phyloP scores from a whole-genome alignment of 1,284 basidiomycete species.

The Ganoderma meredithae region DNA sequence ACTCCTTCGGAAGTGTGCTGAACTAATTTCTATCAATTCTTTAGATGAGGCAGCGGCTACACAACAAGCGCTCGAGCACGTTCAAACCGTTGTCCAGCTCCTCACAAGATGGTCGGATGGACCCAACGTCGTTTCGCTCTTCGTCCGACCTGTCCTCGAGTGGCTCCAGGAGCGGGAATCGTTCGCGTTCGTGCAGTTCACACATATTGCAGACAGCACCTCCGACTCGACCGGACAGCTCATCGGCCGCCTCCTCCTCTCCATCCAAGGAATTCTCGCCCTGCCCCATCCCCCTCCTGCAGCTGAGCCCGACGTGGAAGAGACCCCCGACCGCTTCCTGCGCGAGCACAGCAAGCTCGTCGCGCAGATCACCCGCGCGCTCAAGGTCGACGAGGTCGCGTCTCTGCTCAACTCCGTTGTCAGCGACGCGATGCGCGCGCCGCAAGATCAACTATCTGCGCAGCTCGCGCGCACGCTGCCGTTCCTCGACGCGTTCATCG shows the following conservation, averaged over 20 bases:
- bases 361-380: conserved; percentile 36
- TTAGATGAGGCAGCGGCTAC: conserved; percentile 30
- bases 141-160: conserved; percentile 54
- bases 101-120: conserved; percentile 46
- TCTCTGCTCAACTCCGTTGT: conserved; percentile 18
- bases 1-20: not conserved
- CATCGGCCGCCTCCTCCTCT: conserved; percentile 63
- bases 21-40: not conserved
- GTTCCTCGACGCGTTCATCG: conserved; percentile 69
- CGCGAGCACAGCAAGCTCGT: conserved; percentile 37
- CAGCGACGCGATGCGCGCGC: conserved; percentile 14
- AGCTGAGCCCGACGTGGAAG: conserved; percentile 21
- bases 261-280: conserved; percentile 44
- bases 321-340: conserved; percentile 41
- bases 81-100: conserved; percentile 27
- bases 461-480: conserved; percentile 59
- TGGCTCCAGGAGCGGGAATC: conserved; percentile 52
- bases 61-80: conserved; percentile 25
- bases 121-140: conserved; percentile 53
- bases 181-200: conserved; percentile 18
- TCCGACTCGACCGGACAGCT: conserved; percentile 46
- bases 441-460: conserved; percentile 36
- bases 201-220: conserved; percentile 8
- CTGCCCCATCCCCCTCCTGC: conserved; percentile 14
- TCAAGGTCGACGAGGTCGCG: conserved; percentile 39